Evolutionary conservation across 495 filamentous ascomycete genomes (phyloP).

Genomic region (Neurospora discreta): DNA sequence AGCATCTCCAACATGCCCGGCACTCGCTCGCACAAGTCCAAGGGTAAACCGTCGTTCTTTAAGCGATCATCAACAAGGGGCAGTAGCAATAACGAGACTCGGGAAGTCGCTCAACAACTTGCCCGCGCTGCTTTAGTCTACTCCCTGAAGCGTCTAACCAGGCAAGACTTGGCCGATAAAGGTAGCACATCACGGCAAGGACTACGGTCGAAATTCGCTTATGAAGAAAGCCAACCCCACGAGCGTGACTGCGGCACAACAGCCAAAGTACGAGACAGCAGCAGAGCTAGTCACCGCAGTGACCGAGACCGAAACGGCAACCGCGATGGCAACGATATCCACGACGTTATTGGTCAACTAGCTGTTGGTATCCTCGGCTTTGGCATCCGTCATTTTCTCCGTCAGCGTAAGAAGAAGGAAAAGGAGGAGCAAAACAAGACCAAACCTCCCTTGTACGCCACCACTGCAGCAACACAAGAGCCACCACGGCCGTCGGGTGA

Average conservation of each 20-base stretch:
- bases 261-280: neutral
- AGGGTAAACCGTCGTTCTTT: neutral
- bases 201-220: neutral
- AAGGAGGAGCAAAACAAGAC: neutral
- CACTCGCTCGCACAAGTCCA: neutral
- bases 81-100: neutral
- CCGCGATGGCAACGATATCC: constrained; percentile 11
- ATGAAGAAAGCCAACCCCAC: neutral
- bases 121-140: constrained; percentile 17
- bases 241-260: neutral
- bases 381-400: constrained; percentile 12
- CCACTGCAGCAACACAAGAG: neutral
- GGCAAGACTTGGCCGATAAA: neutral
- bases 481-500: neutral
- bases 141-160: constrained; percentile 10
- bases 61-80: neutral
- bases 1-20: neutral
- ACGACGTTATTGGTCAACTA: constrained; percentile 16
- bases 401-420: constrained; percentile 3
- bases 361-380: constrained; percentile 15
- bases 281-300: neutral
- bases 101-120: constrained; percentile 14
- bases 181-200: neutral
- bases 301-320: neutral
- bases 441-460: neutral